These are phyloP conservation scores for Penicillium sp. DNA, from an alignment of 2,329 filamentous ascomycete species.

Conservation along the genomic window DNA sequence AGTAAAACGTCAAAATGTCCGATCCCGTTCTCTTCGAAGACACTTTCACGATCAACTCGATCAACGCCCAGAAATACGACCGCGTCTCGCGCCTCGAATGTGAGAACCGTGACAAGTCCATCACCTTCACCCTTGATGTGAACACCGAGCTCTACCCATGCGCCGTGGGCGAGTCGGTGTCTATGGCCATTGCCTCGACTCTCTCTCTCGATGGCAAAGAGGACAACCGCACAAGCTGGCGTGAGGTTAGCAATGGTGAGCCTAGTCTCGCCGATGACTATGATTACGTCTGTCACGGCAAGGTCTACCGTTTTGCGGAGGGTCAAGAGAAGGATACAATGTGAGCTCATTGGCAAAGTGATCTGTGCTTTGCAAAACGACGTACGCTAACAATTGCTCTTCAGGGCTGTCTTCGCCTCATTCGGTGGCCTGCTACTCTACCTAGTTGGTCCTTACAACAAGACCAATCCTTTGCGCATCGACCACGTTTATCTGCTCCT, in stretches of 20 bases:
- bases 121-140: slow-evolving; percentile 83
- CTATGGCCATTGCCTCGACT: slow-evolving; percentile 81
- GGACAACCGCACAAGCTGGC: slow-evolving; percentile 74
- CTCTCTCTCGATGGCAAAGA: slow-evolving; percentile 86
- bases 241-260: slow-evolving; percentile 65
- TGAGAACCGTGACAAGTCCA: slow-evolving; percentile 73
- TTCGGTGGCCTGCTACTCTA: slow-evolving; percentile 91
- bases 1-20: slow-evolving; percentile 60
- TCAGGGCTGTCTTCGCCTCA: slow-evolving; percentile 88
- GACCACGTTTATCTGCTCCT: slow-evolving; percentile 92
- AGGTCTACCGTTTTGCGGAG: slow-evolving; percentile 57
- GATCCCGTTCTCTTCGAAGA: slow-evolving; percentile 95
- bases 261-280: slow-evolving; percentile 58
- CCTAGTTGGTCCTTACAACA: slow-evolving; percentile 92
- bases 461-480: slow-evolving; percentile 86
- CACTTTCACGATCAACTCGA: slow-evolving; percentile 77
- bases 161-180: slow-evolving; percentile 72
- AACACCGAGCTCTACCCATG: slow-evolving; percentile 91
- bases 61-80: slow-evolving; percentile 90
- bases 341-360: slow-evolving; percentile 58
- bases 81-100: slow-evolving; percentile 84
- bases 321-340: slow-evolving; percentile 74
- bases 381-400: slow-evolving; percentile 10
- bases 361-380: not conserved
- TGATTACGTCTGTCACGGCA: slow-evolving; percentile 57